Evolutionary conservation across 495 filamentous ascomycete genomes (phyloP).

Genomic region (Lepidopterella palustris): DNA sequence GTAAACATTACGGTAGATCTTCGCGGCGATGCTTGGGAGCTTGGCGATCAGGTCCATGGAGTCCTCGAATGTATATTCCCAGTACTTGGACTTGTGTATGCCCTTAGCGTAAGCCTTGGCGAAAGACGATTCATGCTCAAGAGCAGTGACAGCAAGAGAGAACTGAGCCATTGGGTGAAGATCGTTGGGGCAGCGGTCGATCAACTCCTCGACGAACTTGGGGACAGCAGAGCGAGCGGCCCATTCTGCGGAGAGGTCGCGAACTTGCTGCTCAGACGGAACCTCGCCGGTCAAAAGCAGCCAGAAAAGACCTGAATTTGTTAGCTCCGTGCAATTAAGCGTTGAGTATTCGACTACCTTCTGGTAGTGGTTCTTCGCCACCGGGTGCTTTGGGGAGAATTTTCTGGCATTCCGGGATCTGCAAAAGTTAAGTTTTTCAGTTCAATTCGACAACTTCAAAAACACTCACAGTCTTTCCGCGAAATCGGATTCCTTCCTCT

Average conservation of each 20-base stretch:
- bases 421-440: slow-evolving; percentile 21
- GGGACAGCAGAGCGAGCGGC: slow-evolving; percentile 93
- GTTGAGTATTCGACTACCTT: slow-evolving; percentile 50
- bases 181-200: slow-evolving; percentile 96
- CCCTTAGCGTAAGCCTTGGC: slow-evolving; percentile 97
- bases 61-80: slow-evolving; percentile 98
- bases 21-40: slow-evolving; percentile 92
- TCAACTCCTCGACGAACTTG: slow-evolving; percentile 96
- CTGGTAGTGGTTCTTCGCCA: slow-evolving; percentile 90
- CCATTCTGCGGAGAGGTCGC: slow-evolving; percentile 96
- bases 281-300: slow-evolving; percentile 95
- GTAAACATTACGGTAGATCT: slow-evolving; percentile 99
- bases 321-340: slow-evolving; percentile 17
- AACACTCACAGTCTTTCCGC: slow-evolving; percentile 74
- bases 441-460: background rate
- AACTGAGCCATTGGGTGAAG: slow-evolving; percentile 99
- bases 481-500: slow-evolving; percentile 98
- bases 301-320: slow-evolving; percentile 86
- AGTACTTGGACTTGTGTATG: slow-evolving; percentile 98
- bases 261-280: slow-evolving; percentile 93
- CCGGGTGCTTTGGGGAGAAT: slow-evolving; percentile 93
- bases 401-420: slow-evolving; percentile 97
- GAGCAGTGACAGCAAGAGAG: slow-evolving; percentile 92
- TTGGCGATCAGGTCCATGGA: slow-evolving; percentile 99
- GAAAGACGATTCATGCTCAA: slow-evolving; percentile 96